Base-by-base conservation (phyloP, 768 basidiomycete species). In the Trametes villosa region DNA sequence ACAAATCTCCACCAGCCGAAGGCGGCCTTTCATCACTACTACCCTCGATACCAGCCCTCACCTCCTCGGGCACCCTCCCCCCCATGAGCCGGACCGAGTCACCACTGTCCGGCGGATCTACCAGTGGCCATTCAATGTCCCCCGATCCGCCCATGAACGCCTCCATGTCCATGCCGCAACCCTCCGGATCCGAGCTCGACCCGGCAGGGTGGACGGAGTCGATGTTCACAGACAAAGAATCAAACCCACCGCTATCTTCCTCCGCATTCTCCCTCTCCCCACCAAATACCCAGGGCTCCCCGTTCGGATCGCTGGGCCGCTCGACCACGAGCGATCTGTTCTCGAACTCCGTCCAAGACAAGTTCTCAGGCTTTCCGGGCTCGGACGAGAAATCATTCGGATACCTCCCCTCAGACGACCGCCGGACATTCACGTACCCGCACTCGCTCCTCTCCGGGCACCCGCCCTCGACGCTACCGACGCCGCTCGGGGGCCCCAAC, bases 91-190 rank as follows among this genome's bases (percentile, higher is more conserved):
- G 56, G 22, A 69, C 74, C 0, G 76, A 77, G 52, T 75, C 79
- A 30, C 72, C 78, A 12, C 41, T 63, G 9, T 74, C 75, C 17
- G 83, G 80, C n/a, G 68, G 70, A 4, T 83, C 80, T 22, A 76
- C 86, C 33, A 79, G 86, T 57, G 79, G 80, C 20, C 85, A 86
- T 65, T 89, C 88, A 18, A 73, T 80, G 36, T 89, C 89, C 4
- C 89, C 89, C 22, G 62, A 63, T 45, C 78, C 84, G 4, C 78
- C 81, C 50, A 78, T 82, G 1, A 67, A 50, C 40, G 27, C 60
- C 50, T 57, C 55, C 45, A 60, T 63, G 40, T 51, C 59, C n/a
- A 45, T 53, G n/a, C 20, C 65, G 30, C 55, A 54, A 48, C 15
- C 65, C 12, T 49, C 59, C 46, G 46, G 59, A 20, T 62, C 51